Percentiles rank a stretch among this genome's conserved stretches.
Conservation (phyloP, 306 rosid species). For the Acacia melanoxylon region DNA sequence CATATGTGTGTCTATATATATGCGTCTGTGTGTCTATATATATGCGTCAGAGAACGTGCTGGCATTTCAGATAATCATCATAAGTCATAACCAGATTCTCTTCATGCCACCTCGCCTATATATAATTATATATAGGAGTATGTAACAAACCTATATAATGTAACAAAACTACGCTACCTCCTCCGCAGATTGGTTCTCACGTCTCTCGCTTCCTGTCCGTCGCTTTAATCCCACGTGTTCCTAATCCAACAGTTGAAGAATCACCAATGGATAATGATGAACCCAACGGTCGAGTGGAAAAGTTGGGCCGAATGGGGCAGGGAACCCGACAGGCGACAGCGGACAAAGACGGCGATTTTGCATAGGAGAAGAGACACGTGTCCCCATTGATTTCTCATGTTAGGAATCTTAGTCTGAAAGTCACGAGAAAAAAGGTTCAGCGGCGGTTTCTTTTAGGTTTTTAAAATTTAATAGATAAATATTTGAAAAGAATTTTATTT, state of each 20-base stretch:
- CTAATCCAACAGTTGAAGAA: background rate
- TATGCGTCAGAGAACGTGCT: too few species aligned
- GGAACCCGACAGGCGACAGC: background rate
- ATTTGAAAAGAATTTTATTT: too few species aligned
- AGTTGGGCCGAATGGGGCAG: background rate
- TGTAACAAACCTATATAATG: too few species aligned
- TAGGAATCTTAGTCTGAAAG: constrained; percentile 14
- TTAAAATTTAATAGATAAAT: too few species aligned
- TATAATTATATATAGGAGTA: too few species aligned
- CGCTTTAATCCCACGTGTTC: background rate
- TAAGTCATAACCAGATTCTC: background rate
- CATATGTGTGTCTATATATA: too few species aligned
- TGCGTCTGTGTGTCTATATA: too few species aligned
- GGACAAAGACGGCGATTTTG: background rate
- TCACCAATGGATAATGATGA: background rate
- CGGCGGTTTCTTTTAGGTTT: too few species aligned
- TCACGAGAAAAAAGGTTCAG: background rate
- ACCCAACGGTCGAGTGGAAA: background rate
- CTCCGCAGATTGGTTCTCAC: background rate
- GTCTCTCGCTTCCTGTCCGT: background rate
- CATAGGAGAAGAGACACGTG: constrained; percentile 18
- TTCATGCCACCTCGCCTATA: background rate
- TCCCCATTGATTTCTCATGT: background rate
- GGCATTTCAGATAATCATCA: background rate
- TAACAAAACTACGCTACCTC: background rate